Conservation (phyloP, 192 early-diverging fungal species). For the Rhizophagus sp. region DNA sequence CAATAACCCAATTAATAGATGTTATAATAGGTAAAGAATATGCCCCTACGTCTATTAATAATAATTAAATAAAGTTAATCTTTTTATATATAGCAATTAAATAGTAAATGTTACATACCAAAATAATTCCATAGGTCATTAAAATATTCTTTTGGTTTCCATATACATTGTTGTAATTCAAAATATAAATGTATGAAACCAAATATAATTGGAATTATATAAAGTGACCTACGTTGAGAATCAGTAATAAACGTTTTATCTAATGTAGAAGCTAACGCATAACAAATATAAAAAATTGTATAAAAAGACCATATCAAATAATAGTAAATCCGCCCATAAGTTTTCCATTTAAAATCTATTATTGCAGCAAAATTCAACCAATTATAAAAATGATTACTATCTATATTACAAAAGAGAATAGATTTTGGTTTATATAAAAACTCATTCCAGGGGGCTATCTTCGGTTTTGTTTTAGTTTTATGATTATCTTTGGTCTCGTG, state of each 20-base stretch:
- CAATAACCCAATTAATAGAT: too few relatives aligned
- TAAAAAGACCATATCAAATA: not conserved
- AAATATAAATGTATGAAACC: not conserved
- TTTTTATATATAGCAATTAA: not conserved
- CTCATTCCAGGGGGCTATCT: too few relatives aligned
- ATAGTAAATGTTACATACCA: not conserved
- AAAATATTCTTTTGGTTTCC: not conserved
- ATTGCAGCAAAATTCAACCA: too few relatives aligned
- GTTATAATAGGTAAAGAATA: too few relatives aligned
- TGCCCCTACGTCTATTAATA: not conserved
- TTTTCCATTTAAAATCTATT: too few relatives aligned
- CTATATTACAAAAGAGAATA: too few relatives aligned
- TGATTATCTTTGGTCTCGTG: too few relatives aligned
- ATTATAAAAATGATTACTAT: too few relatives aligned
- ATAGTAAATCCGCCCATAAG: not conserved
- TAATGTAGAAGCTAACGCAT: not conserved
- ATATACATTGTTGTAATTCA: not conserved
- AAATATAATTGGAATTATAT: not conserved
- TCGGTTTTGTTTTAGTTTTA: too few relatives aligned
- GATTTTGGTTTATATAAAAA: too few relatives aligned
- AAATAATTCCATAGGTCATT: not conserved
- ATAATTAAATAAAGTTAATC: not conserved
- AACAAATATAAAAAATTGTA: not conserved
- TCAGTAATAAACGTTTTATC: not conserved
- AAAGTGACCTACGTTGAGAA: not conserved